Percentiles rank a stretch among this genome's conserved stretches.
These are phyloP conservation scores for Scenedesmus sp. DNA, from an alignment of 163 green algal genomes.

Conservation along the genomic window DNA sequence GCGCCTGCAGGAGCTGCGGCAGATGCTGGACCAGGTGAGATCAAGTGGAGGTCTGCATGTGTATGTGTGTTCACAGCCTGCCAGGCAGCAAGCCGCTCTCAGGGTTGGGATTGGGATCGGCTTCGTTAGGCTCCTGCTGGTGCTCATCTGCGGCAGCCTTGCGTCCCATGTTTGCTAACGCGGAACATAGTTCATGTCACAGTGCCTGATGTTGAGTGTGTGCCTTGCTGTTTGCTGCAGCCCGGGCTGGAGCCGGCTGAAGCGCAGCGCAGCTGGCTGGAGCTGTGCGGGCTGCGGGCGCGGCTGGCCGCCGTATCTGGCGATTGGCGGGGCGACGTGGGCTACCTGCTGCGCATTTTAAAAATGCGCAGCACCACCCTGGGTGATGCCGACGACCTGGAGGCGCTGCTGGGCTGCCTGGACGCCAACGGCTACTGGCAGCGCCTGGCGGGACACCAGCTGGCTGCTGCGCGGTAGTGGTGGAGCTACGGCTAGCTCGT, in stretches of 20 bases:
- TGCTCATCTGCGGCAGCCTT: too few species aligned
- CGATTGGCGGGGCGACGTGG: neutral
- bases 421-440: slow-evolving; percentile 21
- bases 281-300: neutral
- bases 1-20: neutral
- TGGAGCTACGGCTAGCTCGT: neutral
- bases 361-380: neutral
- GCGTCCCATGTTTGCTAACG: too few species aligned
- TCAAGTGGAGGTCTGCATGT: neutral
- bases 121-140: neutral
- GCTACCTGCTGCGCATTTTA: slow-evolving; percentile 42
- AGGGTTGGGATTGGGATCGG: neutral
- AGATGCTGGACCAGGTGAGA: slow-evolving; percentile 14
- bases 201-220: neutral
- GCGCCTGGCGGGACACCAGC: neutral
- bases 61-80: neutral
- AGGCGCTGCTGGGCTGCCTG: slow-evolving; percentile 32
- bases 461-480: neutral
- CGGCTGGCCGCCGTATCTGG: neutral
- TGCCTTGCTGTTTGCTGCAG: neutral
- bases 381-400: slow-evolving; percentile 26
- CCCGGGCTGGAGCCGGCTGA: neutral
- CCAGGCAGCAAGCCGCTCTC: neutral
- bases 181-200: too few species aligned
- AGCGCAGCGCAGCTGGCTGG: neutral